Conservation (phyloP, 2,329 filamentous ascomycete genomes). For the Plectosphaerella cucumerina region DNA sequence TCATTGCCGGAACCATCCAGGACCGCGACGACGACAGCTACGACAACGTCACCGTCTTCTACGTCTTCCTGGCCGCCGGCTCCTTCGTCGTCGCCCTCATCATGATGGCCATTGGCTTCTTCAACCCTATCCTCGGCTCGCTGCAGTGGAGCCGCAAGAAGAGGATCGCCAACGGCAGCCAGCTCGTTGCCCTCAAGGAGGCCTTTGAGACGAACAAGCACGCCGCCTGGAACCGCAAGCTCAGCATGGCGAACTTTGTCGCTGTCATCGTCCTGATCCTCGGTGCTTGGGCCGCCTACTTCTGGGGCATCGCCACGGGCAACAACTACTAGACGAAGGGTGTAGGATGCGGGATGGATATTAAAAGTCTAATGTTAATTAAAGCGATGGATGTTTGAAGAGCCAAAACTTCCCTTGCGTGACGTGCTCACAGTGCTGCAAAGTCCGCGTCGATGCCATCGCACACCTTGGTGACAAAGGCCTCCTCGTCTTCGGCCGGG, state of each 20-base stretch:
- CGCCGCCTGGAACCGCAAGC: slow-evolving; percentile 30
- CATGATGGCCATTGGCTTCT: slow-evolving; percentile 23
- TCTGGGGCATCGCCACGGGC: slow-evolving; percentile 55
- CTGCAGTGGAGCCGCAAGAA: slow-evolving; percentile 57
- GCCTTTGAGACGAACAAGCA: slow-evolving; percentile 27
- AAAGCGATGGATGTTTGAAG: too few species aligned
- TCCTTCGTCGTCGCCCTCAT: slow-evolving; percentile 40
- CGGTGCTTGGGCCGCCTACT: slow-evolving; percentile 52
- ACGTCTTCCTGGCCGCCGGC: slow-evolving; percentile 46
- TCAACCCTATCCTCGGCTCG: slow-evolving; percentile 18
- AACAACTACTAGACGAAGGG: slow-evolving; percentile 28
- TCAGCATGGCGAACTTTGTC: slow-evolving; percentile 39
- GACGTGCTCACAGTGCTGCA: neutral
- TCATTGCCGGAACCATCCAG: slow-evolving; percentile 54
- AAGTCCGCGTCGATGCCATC: slow-evolving; percentile 7
- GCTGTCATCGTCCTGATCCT: slow-evolving; percentile 40
- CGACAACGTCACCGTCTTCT: slow-evolving; percentile 49
- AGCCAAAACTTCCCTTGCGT: too few species aligned
- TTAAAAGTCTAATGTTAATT: too few species aligned
- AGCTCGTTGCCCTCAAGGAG: neutral
- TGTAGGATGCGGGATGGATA: too few species aligned
- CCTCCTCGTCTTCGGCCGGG: slow-evolving; percentile 19
- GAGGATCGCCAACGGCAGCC: slow-evolving; percentile 37
- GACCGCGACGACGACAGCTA: slow-evolving; percentile 55
- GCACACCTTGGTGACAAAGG: slow-evolving; percentile 8